Percentiles rank a stretch among this genome's conserved stretches.
Conservation (phyloP, 2,329 filamentous ascomycete genomes). For the Arthroderma sp. region DNA sequence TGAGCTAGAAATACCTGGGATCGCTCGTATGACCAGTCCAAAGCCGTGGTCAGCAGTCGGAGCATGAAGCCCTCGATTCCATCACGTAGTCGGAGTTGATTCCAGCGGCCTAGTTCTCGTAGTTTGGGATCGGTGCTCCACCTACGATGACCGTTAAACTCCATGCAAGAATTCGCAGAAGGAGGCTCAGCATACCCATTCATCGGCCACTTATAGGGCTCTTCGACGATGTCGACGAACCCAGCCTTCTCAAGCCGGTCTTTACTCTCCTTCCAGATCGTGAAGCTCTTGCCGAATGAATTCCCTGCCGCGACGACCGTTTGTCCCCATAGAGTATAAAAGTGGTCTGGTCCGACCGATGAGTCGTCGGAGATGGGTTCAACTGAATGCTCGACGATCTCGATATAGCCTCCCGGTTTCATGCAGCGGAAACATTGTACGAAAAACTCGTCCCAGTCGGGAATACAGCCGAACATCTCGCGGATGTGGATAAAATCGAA, state of each 20-base stretch:
- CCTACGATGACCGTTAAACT: conserved; percentile 7
- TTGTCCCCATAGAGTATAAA: conserved; percentile 11
- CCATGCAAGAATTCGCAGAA: background rate
- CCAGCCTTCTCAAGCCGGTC: conserved; percentile 23
- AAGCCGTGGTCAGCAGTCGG: conserved; percentile 1
- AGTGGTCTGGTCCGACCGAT: conserved; percentile 9
- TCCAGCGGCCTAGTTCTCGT: conserved; percentile 3
- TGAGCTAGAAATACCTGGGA: conserved; percentile 3
- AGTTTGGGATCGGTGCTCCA: conserved; percentile 26
- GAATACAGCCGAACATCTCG: conserved; percentile 33
- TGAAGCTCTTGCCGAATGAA: conserved; percentile 15
- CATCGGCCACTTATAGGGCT: conserved; percentile 29
- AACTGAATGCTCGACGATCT: conserved; percentile 21
- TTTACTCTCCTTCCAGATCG: conserved; percentile 15
- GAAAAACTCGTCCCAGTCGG: conserved; percentile 34
- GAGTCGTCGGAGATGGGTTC: conserved; percentile 14
- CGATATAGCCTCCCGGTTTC: conserved; percentile 25
- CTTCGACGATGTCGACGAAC: conserved; percentile 33
- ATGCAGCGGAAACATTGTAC: conserved; percentile 23
- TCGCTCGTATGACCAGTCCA: conserved; percentile 15
- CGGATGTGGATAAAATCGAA: conserved; percentile 36
- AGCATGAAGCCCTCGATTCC: conserved; percentile 5
- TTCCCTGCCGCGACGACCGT: conserved; percentile 11
- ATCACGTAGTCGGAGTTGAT: conserved; percentile 3
- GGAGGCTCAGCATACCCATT: conserved; percentile 1